Percentiles rank a stretch among this genome's conserved stretches.
Conservation (phyloP, 1,139 yeast species). For the Yamadazyma aaseri region DNA sequence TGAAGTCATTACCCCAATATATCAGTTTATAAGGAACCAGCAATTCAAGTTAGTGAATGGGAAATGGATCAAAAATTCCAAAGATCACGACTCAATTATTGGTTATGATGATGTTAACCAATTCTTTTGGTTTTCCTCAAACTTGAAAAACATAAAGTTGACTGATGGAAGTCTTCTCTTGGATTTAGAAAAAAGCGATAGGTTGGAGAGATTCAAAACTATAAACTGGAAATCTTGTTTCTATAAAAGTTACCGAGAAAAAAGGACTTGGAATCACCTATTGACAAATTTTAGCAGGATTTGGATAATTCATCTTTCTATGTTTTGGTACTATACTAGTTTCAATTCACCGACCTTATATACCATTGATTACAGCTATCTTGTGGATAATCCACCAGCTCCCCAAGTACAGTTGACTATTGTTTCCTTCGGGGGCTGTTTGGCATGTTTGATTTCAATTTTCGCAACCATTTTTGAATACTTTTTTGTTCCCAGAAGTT, state of each 20-base stretch:
- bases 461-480: constrained; percentile 63
- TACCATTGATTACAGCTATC: constrained; percentile 58
- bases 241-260: constrained; percentile 71
- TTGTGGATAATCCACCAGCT: constrained; percentile 63
- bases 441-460: constrained; percentile 65
- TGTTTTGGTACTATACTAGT: constrained; percentile 81
- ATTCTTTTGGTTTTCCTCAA: constrained; percentile 75
- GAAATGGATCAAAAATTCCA: constrained; percentile 46
- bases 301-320: constrained; percentile 76
- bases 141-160: constrained; percentile 50
- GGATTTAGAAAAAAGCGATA: constrained; percentile 38
- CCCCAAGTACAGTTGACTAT: constrained; percentile 60
- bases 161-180: constrained; percentile 43
- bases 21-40: constrained; percentile 41
- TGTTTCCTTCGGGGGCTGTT: constrained; percentile 69
- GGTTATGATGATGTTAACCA: constrained; percentile 91
- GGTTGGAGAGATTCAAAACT: constrained; percentile 48
- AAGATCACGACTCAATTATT: constrained; percentile 67
- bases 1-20: constrained; percentile 45
- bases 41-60: constrained; percentile 39
- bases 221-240: constrained; percentile 66
- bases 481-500: constrained; percentile 63
- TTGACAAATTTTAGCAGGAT: constrained; percentile 76
- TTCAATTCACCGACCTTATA: constrained; percentile 77
- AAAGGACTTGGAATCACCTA: constrained; percentile 75